Base-by-base conservation (phyloP, 208 protist species). In the Acanthamoeba divionensis region DNA sequence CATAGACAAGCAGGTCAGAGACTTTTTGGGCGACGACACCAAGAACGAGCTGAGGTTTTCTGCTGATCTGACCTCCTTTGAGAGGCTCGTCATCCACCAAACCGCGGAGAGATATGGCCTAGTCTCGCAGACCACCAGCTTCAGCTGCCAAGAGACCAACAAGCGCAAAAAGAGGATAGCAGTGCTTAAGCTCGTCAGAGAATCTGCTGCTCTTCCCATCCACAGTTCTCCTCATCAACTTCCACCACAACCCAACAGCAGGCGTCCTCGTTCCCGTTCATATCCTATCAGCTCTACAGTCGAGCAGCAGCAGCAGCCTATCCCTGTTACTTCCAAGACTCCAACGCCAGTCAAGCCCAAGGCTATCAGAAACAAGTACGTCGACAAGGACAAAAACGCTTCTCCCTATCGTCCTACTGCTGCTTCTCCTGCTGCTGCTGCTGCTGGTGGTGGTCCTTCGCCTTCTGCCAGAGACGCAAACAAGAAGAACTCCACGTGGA, bases 111-210 rank as follows among this genome's bases (percentile, higher is more conserved):
- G 57, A 3, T 6, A 71, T 31, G 57, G 57, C 12, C 57, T 89
- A 18, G 36, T 66, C 29, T 55, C 60, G n/a, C 75, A 85, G 15
- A 66, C 75, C 15, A 24, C 75, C 10, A 85, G 65, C 50, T 85
- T 41, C 48, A 66, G 60, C 75, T 85, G 75, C 48, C n/a, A 48
- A 18, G 50, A 85, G 50, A 85, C 75, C 26, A 55, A 55, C 31
- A 44, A 48, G 52, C 60, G 65, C 52, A n/a, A 85, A 38, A 60
- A 55, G 26, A 48, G 75, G 9, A 21, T 85, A 5, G 65, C 75
- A 36, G 52, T 85, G 5, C 65, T 85, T 55, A 85, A 63, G 75
- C n/a, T n/a, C n/a, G n/a, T n/a, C n/a, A n/a, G n/a, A n/a, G n/a
- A n/a, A n/a, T n/a, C n/a, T n/a, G n/a, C n/a, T n/a, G n/a, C n/a